Conservation (phyloP, 352 stramenopile genomes). For the Peronosclerospora sorghi region DNA sequence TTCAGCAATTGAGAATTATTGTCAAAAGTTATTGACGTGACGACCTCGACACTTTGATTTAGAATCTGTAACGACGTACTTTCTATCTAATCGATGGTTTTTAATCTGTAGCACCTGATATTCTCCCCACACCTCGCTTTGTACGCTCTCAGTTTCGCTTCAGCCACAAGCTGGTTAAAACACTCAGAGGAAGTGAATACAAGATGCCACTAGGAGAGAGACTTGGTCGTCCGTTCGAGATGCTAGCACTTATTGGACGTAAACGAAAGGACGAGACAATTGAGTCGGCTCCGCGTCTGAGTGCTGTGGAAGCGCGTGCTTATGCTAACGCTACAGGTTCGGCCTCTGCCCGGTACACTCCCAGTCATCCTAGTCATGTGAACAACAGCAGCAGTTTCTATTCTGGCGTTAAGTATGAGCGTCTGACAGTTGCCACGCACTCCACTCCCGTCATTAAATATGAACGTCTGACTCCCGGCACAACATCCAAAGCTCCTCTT, state of each 20-base stretch:
- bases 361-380: slow-evolving; percentile 2
- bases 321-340: slow-evolving; percentile 21
- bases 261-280: slow-evolving; percentile 39
- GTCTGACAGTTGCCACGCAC: slow-evolving; percentile 21
- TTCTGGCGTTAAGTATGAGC: slow-evolving; percentile 35
- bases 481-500: slow-evolving; percentile 2
- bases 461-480: slow-evolving; percentile 37
- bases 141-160: no score
- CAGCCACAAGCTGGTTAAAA: no score
- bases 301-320: slow-evolving; percentile 9
- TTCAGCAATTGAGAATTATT: no score
- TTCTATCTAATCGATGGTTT: no score
- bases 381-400: slow-evolving; percentile 20
- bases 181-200: no score
- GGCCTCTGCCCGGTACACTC: slow-evolving; percentile 6
- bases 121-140: no score
- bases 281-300: slow-evolving; percentile 9
- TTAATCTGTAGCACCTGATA: no score
- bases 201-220: slow-evolving; percentile 46
- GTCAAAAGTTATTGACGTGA: no score
- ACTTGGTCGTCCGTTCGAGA: slow-evolving; percentile 43
- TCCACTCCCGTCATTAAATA: slow-evolving; percentile 29
- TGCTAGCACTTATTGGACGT: slow-evolving; percentile 50
- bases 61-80: no score
- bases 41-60: no score